Evolutionary conservation across 75 land plant genomes (phyloP), one percentile per base, ranked within the genome.

Genomic region (Selaginella tamariscina): DNA sequence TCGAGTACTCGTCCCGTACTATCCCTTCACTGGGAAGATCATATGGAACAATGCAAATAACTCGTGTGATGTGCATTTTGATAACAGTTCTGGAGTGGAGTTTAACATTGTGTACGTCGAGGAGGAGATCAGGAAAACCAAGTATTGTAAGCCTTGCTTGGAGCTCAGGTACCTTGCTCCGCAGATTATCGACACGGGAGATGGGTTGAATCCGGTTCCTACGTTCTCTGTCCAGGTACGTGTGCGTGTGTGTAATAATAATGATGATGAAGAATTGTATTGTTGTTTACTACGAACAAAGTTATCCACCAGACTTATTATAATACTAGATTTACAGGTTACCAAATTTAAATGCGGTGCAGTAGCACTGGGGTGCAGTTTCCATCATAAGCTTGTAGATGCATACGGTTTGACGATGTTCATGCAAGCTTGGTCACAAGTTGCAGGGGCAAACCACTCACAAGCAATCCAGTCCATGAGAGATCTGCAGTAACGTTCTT

Each of bases 321-420:
- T n/a, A n/a, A n/a, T n/a, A 11, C 54, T 49, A 49, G 54, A 11
- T 49, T 49, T 59, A 21, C 21, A 59, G 62, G 62, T 27, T 5
- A 59, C 62, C 9, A 5, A 21, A 5, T 59, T 59, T 59, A 59
- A n/a, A 59, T 59, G 62, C 26, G 62, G 62, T 9, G 62, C 62
- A 9, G 26, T 59, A n/a, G 62, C 62, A 8, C 62, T 59, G 2
- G 62, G 62, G 8, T 59, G 62, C 26, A 59, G 62, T n/a, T 59
- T 59, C 26, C 62, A 59, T n/a, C 62, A 59, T 23, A 8, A 59
- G 21, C 8, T 5, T n/a, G 62, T 8, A n/a, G 62, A 59, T n/a
- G 62, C 62, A 23, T 23, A 59, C 26, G 62, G n/a, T n/a, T 8
- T 59, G 18, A 2, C 27, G 18, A 59, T 23, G 26, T 59, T 59